phyloP scores from a whole-genome alignment of 495 filamentous ascomycete species.

The Aspergillus homomorphus region DNA sequence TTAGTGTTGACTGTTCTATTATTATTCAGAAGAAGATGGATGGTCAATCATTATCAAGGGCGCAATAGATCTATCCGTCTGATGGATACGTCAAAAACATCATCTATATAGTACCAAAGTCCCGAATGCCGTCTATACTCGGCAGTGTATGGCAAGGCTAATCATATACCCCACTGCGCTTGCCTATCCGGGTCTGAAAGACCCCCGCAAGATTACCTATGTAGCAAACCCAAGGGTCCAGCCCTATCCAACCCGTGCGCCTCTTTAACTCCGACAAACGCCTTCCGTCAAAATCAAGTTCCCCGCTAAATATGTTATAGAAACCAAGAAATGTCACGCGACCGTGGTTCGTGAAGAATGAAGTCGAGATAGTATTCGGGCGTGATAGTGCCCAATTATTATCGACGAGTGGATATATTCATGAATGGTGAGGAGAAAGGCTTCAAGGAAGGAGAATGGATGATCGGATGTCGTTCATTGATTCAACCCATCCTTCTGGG shows the following conservation, averaged over 20 bases:
- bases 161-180: not conserved
- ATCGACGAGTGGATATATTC: too few relatives aligned
- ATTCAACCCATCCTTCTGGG: conserved; percentile 39
- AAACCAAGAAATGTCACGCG: not conserved
- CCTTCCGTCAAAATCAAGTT: not conserved
- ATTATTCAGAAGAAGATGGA: too few relatives aligned
- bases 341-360: not conserved
- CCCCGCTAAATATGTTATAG: not conserved
- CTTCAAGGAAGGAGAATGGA: conserved; percentile 31
- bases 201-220: not conserved
- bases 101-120: not conserved
- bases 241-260: not conserved
- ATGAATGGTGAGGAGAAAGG: not conserved
- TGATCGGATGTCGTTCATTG: conserved; percentile 37
- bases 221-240: conserved; percentile 1
- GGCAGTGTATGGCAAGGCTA: not conserved
- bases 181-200: not conserved
- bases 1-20: too few relatives aligned
- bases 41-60: too few relatives aligned
- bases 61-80: too few relatives aligned
- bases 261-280: not conserved
- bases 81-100: not conserved
- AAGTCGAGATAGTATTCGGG: not conserved
- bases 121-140: not conserved
- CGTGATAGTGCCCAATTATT: not conserved